A percentile compares a stretch with the other conserved stretches of the same genome.
Conservation (phyloP, 345 rosid genomes). For the Reutealis trisperma region DNA sequence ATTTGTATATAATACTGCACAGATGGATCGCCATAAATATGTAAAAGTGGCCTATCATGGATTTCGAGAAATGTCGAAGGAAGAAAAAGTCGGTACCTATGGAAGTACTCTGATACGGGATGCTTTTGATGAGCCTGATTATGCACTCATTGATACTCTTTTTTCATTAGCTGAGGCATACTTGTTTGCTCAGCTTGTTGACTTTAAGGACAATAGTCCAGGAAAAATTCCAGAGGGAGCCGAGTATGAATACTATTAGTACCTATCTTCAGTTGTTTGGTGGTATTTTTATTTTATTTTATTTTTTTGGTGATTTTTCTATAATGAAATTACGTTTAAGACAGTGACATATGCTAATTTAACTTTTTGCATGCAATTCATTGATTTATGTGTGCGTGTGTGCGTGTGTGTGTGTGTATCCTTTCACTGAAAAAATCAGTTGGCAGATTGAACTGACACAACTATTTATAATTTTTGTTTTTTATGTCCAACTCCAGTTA, state of each 20-base stretch:
- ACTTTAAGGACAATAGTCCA: constrained; percentile 79
- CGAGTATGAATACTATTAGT: constrained; percentile 54
- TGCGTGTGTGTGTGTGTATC: background rate
- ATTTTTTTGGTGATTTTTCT: background rate
- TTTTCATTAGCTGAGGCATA: constrained; percentile 96
- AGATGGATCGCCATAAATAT: constrained; percentile 99
- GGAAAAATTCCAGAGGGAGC: constrained; percentile 55
- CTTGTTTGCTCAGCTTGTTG: constrained; percentile 95
- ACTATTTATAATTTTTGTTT: constrained; percentile 2
- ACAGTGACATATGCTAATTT: background rate
- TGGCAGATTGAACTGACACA: background rate
- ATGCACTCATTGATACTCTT: constrained; percentile 94
- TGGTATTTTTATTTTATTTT: background rate
- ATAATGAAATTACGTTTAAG: background rate
- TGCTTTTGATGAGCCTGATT: constrained; percentile 94
- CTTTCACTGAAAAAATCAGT: background rate
- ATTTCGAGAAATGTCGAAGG: constrained; percentile 84
- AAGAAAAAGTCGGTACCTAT: constrained; percentile 81
- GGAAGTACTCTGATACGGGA: constrained; percentile 84
- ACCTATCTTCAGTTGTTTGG: background rate
- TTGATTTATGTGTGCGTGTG: background rate
- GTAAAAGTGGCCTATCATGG: constrained; percentile 99
- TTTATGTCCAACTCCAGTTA: constrained; percentile 46
- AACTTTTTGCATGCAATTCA: background rate
- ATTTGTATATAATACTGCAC: constrained; percentile 19